phyloP scores from a whole-genome alignment of 768 basidiomycete genomes.

The Sarcodon aspratus region DNA sequence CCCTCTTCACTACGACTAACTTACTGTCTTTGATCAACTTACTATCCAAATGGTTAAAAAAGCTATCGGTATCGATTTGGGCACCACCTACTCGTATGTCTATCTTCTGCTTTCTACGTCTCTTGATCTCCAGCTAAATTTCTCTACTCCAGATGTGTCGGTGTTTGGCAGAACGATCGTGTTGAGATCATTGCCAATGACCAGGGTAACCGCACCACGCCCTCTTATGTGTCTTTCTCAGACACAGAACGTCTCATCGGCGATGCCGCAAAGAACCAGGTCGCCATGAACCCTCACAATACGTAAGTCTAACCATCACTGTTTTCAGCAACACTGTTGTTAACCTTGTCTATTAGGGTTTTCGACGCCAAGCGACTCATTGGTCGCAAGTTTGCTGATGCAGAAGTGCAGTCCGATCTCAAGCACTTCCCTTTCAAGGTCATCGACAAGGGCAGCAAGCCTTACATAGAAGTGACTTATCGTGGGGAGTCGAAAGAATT shows the following conservation, averaged over 20 bases:
- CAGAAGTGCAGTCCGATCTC: slow-evolving; percentile 74
- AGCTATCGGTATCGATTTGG: slow-evolving; percentile 85
- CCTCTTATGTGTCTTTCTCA: slow-evolving; percentile 93
- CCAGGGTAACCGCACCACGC: slow-evolving; percentile 91
- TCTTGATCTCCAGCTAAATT: slow-evolving; percentile 6
- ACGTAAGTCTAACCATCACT: slow-evolving; percentile 32
- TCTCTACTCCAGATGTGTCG: slow-evolving; percentile 66
- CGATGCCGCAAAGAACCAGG: slow-evolving; percentile 98
- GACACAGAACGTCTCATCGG: slow-evolving; percentile 95
- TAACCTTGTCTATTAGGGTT: slow-evolving; percentile 39
- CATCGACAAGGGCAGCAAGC: slow-evolving; percentile 78
- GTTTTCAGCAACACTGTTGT: slow-evolving; percentile 7
- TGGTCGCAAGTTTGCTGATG: slow-evolving; percentile 81
- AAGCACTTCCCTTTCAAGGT: slow-evolving; percentile 95
- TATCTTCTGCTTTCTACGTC: slow-evolving; percentile 1
- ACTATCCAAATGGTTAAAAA: slow-evolving; percentile 27
- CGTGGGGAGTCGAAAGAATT: slow-evolving; percentile 92
- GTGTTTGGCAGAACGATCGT: slow-evolving; percentile 99
- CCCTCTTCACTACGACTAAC: slow-evolving; percentile 6
- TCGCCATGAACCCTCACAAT: slow-evolving; percentile 97
- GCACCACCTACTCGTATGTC: slow-evolving; percentile 86
- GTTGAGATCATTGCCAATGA: slow-evolving; percentile 98
- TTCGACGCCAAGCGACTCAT: slow-evolving; percentile 99
- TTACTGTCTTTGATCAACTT: slow-evolving; percentile 7
- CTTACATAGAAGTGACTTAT: slow-evolving; percentile 83